Evolutionary conservation across 495 filamentous ascomycete species (phyloP), one percentile per base, ranked within the genome.

Genomic region (Aspergillus bridgeri): DNA sequence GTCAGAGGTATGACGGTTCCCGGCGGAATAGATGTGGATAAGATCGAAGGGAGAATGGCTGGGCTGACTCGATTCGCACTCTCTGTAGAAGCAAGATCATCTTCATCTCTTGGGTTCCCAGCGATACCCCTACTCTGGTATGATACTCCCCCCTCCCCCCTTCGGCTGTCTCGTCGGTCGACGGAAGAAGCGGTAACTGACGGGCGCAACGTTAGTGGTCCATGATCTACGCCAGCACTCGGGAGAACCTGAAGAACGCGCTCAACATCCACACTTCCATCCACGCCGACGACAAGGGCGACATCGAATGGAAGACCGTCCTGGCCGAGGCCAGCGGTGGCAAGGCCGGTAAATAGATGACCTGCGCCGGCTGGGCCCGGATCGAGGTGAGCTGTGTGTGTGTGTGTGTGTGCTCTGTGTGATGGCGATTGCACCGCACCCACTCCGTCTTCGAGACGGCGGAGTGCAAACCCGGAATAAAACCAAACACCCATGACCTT

Each of bases 151-250:
- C 27, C 6, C 83, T 54, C 57, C 21, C 27, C 20, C 53, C 29
- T 29, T 45, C 9, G 13, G 13, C 6, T 19, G 3, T 18, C 17
- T 27, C 20, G 3, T 46, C 17, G 18, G 33, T 38, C 33, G 33
- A 38, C 7, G 33, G 33, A 38, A n/a, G 17, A 33, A 47, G n/a
- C 38, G n/a, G 24, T 50, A 54, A 45, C 74, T 77, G 53, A 77
- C 59, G 25, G 11, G 29, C 11, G 22, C 46, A 19, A 46, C 49
- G 21, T 52, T 52, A 79, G 76, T 75, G 66, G 72, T 75, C 91
- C 76, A 98, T 97, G 95, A 83, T 96, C 64, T 98, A 97, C 86
- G 90, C 93, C 69, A 90, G 91, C 53, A 98, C 93, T 69, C 95
- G 95, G 74, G 91, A 96, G 65, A 84, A 84, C 57, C 81, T 98